Conservation (phyloP, 352 stramenopile species). For the Blastocystis sp. region DNA sequence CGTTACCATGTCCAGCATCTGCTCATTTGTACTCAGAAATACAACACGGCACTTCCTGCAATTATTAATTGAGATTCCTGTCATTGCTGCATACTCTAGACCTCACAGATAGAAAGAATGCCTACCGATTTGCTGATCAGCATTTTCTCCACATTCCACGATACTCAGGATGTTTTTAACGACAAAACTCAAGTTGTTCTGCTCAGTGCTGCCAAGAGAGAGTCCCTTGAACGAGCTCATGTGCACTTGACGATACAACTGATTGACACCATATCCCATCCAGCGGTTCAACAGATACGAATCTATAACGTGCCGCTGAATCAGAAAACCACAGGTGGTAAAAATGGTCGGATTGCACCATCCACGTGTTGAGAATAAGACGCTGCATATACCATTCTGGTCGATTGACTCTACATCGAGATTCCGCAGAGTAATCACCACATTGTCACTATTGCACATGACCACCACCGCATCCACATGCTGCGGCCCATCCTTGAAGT, state of each 20-base stretch:
- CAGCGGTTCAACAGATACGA: not conserved
- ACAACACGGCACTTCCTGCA: not conserved
- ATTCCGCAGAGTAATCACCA: not conserved
- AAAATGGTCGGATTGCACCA: not conserved
- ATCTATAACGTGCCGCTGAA: not conserved
- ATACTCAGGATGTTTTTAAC: not conserved
- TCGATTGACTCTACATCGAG: not conserved
- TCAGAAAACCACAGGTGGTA: not conserved
- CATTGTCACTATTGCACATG: not conserved
- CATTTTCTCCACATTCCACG: not conserved
- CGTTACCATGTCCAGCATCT: not conserved
- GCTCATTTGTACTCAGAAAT: slow-evolving; percentile 13
- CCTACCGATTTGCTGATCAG: not conserved
- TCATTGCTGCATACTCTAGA: not conserved
- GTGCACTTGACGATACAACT: not conserved
- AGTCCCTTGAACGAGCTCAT: not conserved
- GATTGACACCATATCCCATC: not conserved
- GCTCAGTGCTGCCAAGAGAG: not conserved
- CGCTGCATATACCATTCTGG: not conserved
- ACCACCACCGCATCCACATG: not conserved
- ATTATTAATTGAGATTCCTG: not conserved
- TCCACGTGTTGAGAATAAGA: not conserved
- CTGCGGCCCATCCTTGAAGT: not conserved
- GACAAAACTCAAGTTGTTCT: not conserved
- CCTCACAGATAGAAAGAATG: not conserved